Evolutionary conservation across 805 yeast species (phyloP).

Genomic region (Clavispora asparagi): DNA sequence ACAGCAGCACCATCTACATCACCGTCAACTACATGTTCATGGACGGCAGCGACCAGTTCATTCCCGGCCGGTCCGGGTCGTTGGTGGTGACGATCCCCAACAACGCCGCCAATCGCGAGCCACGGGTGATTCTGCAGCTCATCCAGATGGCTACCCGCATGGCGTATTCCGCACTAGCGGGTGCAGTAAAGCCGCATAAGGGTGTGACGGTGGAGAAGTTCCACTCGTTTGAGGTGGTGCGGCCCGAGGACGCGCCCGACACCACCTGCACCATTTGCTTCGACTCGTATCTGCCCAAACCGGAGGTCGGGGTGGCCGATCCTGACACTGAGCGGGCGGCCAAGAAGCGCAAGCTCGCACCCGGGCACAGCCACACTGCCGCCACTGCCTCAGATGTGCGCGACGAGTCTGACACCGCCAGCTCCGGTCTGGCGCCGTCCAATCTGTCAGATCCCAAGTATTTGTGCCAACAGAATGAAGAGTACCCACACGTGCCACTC

Average conservation of each 20-base stretch:
- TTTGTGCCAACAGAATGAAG: constrained; percentile 11
- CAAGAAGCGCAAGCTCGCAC: constrained; percentile 12
- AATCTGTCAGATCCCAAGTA: constrained; percentile 6
- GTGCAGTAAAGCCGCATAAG: constrained; percentile 41
- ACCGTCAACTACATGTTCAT: constrained; percentile 42
- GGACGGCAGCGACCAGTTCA: constrained; percentile 32
- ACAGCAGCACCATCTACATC: constrained; percentile 32
- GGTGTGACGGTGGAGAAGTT: constrained; percentile 54
- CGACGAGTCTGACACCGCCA: background rate
- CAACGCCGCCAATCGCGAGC: constrained; percentile 53
- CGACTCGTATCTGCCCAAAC: constrained; percentile 32
- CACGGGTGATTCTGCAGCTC: constrained; percentile 54
- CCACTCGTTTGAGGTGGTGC: constrained; percentile 39
- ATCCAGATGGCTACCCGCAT: constrained; percentile 64
- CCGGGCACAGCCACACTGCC: constrained; percentile 3
- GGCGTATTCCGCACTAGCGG: constrained; percentile 58
- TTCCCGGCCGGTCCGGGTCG: constrained; percentile 46
- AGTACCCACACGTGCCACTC: constrained; percentile 54
- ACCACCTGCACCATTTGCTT: constrained; percentile 59
- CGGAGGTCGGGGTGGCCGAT: background rate
- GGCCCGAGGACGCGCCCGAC: constrained; percentile 23
- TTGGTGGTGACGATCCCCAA: constrained; percentile 64
- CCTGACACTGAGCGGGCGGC: background rate
- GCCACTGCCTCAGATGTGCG: background rate
- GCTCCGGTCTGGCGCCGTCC: background rate